These are phyloP conservation scores for Corynespora cassiicola DNA, from an alignment of 2,329 filamentous ascomycete genomes.

Conservation along the genomic window DNA sequence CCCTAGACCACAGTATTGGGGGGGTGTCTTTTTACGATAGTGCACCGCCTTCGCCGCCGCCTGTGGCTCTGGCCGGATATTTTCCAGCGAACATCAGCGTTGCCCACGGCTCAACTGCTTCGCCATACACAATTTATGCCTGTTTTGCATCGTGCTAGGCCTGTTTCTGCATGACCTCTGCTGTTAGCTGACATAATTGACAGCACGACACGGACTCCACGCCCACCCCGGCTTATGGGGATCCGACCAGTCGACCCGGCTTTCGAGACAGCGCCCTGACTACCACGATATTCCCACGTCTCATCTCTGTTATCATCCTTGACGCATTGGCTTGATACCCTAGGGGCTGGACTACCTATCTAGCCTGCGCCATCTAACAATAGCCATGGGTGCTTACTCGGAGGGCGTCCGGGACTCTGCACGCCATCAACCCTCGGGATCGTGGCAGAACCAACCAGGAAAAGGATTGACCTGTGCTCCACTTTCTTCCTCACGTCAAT, in stretches of 20 bases:
- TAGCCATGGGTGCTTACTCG: constrained; percentile 46
- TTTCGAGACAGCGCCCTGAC: constrained; percentile 45
- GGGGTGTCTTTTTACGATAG: constrained; percentile 8
- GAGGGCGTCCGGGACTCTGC: constrained; percentile 40
- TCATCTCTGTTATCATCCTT: constrained; percentile 47
- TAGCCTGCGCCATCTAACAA: constrained; percentile 45
- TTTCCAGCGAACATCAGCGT: constrained; percentile 17
- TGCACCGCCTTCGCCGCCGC: constrained; percentile 4
- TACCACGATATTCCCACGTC: constrained; percentile 37
- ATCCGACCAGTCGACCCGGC: constrained; percentile 44
- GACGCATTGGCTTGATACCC: constrained; percentile 41
- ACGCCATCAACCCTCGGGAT: constrained; percentile 43
- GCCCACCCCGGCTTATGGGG: constrained; percentile 45
- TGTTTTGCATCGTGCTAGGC: constrained; percentile 20
- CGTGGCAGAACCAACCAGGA: constrained; percentile 41
- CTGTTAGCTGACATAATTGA: constrained; percentile 42
- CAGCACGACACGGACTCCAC: constrained; percentile 38
- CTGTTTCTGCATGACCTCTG: constrained; percentile 25
- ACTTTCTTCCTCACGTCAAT: constrained; percentile 49
- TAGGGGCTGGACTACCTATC: constrained; percentile 37
- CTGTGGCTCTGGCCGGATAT: constrained; percentile 10
- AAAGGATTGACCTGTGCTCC: constrained; percentile 40
- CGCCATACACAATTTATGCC: constrained; percentile 25
- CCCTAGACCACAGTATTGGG: constrained; percentile 12
- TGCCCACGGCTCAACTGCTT: constrained; percentile 19